These are phyloP conservation scores for Chalciporus sp. DNA, from an alignment of 1,284 basidiomycete genomes.

Conservation along the genomic window DNA sequence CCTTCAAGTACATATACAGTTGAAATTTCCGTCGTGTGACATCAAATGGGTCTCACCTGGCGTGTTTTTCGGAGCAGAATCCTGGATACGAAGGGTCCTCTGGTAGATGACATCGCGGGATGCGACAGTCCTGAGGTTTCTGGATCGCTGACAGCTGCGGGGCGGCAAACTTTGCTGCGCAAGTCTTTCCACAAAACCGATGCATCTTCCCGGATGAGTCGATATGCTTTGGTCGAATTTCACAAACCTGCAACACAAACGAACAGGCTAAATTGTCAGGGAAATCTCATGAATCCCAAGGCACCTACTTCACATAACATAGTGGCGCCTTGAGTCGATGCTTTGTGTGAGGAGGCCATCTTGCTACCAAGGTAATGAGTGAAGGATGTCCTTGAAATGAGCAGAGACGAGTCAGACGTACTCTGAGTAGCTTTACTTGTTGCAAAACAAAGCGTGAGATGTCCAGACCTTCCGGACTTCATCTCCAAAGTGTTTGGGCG, in stretches of 20 bases:
- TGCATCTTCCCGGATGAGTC: conserved; percentile 52
- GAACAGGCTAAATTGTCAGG: neutral
- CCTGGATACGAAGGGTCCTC: conserved; percentile 48
- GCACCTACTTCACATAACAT: neutral
- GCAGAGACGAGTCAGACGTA: no score
- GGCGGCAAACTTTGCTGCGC: conserved; percentile 40
- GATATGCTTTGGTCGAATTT: conserved; percentile 54
- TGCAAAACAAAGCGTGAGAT: no score
- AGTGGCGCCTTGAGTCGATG: neutral
- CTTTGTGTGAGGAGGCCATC: neutral
- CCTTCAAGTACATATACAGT: conserved; percentile 30
- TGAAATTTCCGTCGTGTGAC: neutral
- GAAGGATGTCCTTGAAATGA: no score
- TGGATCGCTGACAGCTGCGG: conserved; percentile 21
- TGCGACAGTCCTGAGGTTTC: conserved; percentile 33
- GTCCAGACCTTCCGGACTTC: no score
- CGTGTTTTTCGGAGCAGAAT: conserved; percentile 55
- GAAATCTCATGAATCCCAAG: neutral
- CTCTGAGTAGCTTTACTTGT: no score
- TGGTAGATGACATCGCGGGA: conserved; percentile 46
- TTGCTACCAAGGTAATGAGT: neutral
- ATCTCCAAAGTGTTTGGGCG: no score
- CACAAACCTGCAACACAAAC: conserved; percentile 44
- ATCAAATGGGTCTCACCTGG: conserved; percentile 38
- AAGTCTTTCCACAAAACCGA: conserved; percentile 58